Evolutionary conservation across 306 rosid species (phyloP), one percentile per base, ranked within the genome.

Genomic region (Inga laurina): DNA sequence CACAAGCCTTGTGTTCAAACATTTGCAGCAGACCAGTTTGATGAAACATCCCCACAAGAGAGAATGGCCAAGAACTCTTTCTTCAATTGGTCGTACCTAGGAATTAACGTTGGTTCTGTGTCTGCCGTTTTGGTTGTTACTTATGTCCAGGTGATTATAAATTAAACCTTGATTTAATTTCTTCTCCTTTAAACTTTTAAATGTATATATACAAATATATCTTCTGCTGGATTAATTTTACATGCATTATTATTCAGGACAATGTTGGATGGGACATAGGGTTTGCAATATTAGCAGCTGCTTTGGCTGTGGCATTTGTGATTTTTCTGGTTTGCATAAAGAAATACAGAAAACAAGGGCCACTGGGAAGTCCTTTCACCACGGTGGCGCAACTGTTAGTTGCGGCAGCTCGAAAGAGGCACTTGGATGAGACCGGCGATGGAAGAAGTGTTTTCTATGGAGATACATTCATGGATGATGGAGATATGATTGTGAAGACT

Each of bases 1-100:
- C 93, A 88, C 74, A 87, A 80, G 69, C 93, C 91, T 3, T 83
- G 91, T 5, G 88, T 84, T 7, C 91, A 88, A 65, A 90, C 93
- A 3, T 90, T 90, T 75, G 93, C 93, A 3, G 93, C 93, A 6
- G 93, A 86, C 37, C 91, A 90, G 65, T 88, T 90, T 14, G 89
- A 85, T 13, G 90, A 90, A 66, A 49, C 62, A 8, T 52, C 84
- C 4, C 45, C 77, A 5, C 82, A 80, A 56, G 80, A 90, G 59
- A 86, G 71, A 67, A 67, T 65, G 65, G 74, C 74, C 67, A 90
- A 90, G 81, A 86, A 86, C 59, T 88, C 91, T 2, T 90, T 90
- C 85, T 88, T 84, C 80, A 90, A 88, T 43, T 90, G 91, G 90
- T 90, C 88, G 91, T 90, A 54, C 82, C 21, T 85, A 1, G 94